These are phyloP conservation scores for Acanthamoeba healyi DNA, from an alignment of 208 protist genomes.

Conservation along the genomic window DNA sequence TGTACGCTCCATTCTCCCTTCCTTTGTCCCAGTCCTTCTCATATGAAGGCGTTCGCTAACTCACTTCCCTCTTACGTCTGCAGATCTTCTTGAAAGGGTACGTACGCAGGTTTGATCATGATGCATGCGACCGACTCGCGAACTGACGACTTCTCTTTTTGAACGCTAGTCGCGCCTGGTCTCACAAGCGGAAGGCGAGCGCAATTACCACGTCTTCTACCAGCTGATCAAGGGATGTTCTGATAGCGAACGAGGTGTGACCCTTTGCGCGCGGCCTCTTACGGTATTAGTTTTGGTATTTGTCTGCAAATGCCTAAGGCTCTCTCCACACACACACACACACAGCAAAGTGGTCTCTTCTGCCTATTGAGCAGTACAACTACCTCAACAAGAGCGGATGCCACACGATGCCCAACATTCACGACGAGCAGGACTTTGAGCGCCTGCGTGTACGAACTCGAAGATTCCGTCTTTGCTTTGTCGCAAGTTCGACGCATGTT, in stretches of 20 bases:
- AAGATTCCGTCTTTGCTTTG: constrained; percentile 77
- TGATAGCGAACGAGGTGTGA: background rate
- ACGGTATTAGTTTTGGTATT: too few species aligned
- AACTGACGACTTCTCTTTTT: background rate
- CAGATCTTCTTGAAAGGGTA: constrained; percentile 86
- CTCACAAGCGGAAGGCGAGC: constrained; percentile 87
- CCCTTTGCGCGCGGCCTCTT: too few species aligned
- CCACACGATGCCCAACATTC: constrained; percentile 64
- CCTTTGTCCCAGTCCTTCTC: background rate
- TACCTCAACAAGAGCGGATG: constrained; percentile 54
- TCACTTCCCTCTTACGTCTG: constrained; percentile 53
- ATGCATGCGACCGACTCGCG: too few species aligned
- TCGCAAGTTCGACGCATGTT: background rate
- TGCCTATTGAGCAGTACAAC: constrained; percentile 36
- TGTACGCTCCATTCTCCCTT: constrained; percentile 46
- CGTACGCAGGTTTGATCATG: too few species aligned
- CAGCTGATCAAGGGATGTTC: constrained; percentile 88
- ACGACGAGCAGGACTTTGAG: constrained; percentile 82
- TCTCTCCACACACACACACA: too few species aligned
- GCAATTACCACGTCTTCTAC: constrained; percentile 93
- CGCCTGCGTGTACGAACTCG: constrained; percentile 63
- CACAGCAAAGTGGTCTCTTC: background rate
- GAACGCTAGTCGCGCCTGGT: constrained; percentile 82
- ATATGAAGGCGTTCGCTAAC: background rate
- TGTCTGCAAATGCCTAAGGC: too few species aligned